These are phyloP conservation scores for Rubia peregrina DNA, from an alignment of 305 asterid species.

Conservation along the genomic window DNA sequence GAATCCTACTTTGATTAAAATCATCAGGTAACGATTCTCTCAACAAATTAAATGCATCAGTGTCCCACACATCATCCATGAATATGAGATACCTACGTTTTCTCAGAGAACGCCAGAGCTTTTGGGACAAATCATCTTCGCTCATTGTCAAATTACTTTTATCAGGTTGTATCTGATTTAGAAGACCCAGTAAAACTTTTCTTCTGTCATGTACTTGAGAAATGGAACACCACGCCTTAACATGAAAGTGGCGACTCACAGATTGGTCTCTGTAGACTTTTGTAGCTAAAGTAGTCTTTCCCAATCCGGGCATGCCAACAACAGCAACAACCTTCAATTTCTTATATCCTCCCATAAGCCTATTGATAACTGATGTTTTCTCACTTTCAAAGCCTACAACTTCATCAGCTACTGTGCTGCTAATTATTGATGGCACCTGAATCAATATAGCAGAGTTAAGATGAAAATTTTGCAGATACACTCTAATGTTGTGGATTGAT, in stretches of 20 bases:
- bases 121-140: neutral
- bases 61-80: slow-evolving; percentile 1
- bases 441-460: neutral
- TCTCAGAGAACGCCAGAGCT: neutral
- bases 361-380: neutral
- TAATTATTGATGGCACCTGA: neutral
- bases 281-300: slow-evolving; percentile 1
- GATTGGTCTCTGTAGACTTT: neutral
- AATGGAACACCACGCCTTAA: neutral
- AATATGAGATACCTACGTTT: neutral
- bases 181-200: neutral
- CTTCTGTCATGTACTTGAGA: slow-evolving; percentile 2
- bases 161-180: neutral
- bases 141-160: too few relatives aligned
- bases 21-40: neutral
- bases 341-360: neutral
- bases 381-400: slow-evolving; percentile 2
- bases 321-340: neutral
- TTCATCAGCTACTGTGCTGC: neutral
- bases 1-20: slow-evolving; percentile 1
- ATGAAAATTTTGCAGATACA: too few relatives aligned
- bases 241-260: neutral
- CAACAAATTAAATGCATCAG: neutral
- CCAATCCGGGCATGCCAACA: neutral
- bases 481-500: too few relatives aligned